Evolutionary conservation across 2,329 filamentous ascomycete genomes (phyloP).

Genomic region (Alternaria sp.): DNA sequence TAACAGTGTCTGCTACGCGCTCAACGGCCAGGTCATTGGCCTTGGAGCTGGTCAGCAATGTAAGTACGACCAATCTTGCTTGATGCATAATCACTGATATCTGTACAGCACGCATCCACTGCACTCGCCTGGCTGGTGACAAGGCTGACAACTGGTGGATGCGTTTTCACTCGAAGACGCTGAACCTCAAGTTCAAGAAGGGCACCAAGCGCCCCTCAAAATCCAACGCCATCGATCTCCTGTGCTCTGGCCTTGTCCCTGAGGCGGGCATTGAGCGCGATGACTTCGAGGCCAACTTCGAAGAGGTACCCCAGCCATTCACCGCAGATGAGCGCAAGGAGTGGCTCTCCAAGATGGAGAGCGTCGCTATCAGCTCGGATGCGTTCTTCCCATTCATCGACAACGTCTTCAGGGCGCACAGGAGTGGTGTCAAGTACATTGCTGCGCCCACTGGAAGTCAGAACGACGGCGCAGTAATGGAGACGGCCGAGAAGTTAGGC

Average conservation of each 20-base stretch:
- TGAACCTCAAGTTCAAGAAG: conserved; percentile 95
- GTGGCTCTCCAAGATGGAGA: conserved; percentile 83
- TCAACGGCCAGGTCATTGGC: conserved; percentile 92
- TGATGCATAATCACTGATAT: conserved; percentile 8
- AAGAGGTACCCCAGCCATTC: conserved; percentile 85
- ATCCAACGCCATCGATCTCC: conserved; percentile 96
- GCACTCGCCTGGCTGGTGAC: conserved; percentile 94
- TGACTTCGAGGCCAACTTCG: conserved; percentile 88
- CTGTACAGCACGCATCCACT: conserved; percentile 80
- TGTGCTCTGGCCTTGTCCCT: conserved; percentile 90
- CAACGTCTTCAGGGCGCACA: conserved; percentile 90
- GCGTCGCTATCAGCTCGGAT: conserved; percentile 90
- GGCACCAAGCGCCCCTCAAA: conserved; percentile 96
- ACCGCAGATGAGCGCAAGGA: conserved; percentile 82
- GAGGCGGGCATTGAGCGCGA: conserved; percentile 83
- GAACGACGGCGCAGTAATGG: conserved; percentile 82
- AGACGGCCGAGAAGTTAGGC: conserved; percentile 88
- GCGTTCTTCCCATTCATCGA: conserved; percentile 99
- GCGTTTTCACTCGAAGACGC: conserved; percentile 90
- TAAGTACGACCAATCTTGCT: conserved; percentile 25
- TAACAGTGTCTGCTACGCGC: conserved; percentile 97
- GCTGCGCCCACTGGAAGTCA: conserved; percentile 91
- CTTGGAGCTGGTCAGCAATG: conserved; percentile 95
- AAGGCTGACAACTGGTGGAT: conserved; percentile 99
- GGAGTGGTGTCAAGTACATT: conserved; percentile 94